Conservation (phyloP, 2,329 filamentous ascomycete species). For the Aspergillus vadensis region DNA sequence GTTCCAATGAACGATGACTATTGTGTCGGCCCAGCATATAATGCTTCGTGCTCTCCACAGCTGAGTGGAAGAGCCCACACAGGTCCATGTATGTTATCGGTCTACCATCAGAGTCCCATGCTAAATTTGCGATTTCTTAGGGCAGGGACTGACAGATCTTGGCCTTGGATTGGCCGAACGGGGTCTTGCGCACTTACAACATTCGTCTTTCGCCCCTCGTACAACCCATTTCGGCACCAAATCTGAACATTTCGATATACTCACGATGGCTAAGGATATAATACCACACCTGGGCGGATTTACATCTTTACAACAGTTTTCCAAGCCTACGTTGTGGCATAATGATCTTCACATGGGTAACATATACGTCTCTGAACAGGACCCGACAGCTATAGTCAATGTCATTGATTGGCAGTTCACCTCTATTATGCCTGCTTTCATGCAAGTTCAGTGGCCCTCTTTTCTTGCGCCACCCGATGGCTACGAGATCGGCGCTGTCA, state of each 20-base stretch:
- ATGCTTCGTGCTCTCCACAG: constrained; percentile 15
- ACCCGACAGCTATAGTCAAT: constrained; percentile 19
- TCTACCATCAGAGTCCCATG: not conserved
- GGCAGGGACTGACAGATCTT: constrained; percentile 14
- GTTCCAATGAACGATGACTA: constrained; percentile 17
- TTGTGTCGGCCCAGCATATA: constrained; percentile 19
- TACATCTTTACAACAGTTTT: constrained; percentile 3
- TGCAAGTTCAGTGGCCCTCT: constrained; percentile 19
- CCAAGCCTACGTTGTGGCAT: constrained; percentile 23
- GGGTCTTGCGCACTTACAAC: constrained; percentile 13
- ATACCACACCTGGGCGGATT: constrained; percentile 10
- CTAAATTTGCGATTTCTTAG: not conserved
- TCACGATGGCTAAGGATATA: constrained; percentile 8
- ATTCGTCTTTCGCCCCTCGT: constrained; percentile 7
- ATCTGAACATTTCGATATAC: constrained; percentile 12
- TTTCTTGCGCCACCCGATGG: constrained; percentile 22
- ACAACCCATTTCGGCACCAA: constrained; percentile 16
- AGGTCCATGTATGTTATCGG: constrained; percentile 20
- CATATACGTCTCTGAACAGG: constrained; percentile 23
- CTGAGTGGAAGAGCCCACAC: constrained; percentile 3
- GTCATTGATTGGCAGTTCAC: constrained; percentile 27
- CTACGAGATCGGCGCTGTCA: constrained; percentile 20
- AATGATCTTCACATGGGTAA: constrained; percentile 26
- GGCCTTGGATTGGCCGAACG: constrained; percentile 11
- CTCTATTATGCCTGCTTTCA: constrained; percentile 23